Base-by-base conservation (phyloP, 2,329 filamentous ascomycete genomes). In the Cladophialophora psammophila region DNA sequence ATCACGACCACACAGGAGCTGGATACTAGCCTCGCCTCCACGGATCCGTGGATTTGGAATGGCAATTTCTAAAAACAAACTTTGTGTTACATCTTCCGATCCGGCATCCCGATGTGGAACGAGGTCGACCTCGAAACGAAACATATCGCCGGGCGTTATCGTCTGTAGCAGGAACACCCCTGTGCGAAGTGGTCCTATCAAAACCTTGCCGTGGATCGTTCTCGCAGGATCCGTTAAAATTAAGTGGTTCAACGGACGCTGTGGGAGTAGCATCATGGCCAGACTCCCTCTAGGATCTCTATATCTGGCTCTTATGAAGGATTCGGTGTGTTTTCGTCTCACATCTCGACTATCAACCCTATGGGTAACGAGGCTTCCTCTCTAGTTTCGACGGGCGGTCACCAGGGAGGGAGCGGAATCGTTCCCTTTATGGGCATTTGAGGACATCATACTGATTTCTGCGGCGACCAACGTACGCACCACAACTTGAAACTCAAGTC, bases 11-110 rank as follows among this genome's bases (percentile, higher is more conserved):
- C 42, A 48, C 2, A 7, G 18, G 9, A 10, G n/a, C 10, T 48
- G 42, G 10, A 20, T 2, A 48, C 42, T 48, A n/a, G 45, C 18
- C 45, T 18, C 26, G 18, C 20, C 6, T 15, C 45, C 2, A 20
- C 26, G 2, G 45, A 50, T 13, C 10, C 20, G 10, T 50, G 45
- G 45, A 50, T 50, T 31, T 50, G 45, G 45, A 50, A 26, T 50
- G 45, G 45, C 45, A 20, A 5, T 31, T 50, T 18, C 45, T 12
- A 50, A 31, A 31, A 50, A 31, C 45, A 50, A 50, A 50, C 10
- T 50, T 50, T 26, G 45, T 50, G 45, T 50, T 31, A 50, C 45
- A 50, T 26, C 18, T 50, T 26, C 45, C 45, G 26, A 50, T 26
- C 2, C 45, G 26, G 45, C 45, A 50, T 18, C 45, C 45, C 45